Evolutionary conservation across 441 rosid genomes (phyloP).

Genomic region (Aleurites moluccanus): DNA sequence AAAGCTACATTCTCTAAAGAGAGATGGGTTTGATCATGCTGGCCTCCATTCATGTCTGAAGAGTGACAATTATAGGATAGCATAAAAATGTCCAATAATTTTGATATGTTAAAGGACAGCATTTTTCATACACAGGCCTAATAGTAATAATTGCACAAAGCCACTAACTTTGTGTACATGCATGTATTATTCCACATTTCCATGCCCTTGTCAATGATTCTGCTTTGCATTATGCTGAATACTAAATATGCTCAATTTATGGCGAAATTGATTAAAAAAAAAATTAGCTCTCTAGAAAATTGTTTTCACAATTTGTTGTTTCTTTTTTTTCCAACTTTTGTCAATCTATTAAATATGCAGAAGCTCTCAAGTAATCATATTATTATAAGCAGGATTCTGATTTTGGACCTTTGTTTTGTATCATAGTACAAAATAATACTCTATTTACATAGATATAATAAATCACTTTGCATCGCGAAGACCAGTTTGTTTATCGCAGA

Average conservation of each 20-base stretch:
- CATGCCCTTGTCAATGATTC: not conserved
- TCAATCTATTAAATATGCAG: not conserved
- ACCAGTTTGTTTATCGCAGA: conserved; percentile 64
- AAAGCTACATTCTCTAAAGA: not conserved
- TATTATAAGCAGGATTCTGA: not conserved
- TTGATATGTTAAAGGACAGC: not conserved
- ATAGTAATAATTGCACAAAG: not conserved
- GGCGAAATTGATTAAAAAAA: too few species aligned
- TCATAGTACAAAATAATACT: too few species aligned
- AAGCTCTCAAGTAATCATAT: not conserved
- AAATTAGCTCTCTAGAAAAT: too few species aligned
- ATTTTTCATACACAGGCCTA: not conserved
- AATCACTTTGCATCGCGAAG: conserved; percentile 65
- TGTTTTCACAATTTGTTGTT: not conserved
- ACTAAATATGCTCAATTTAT: too few species aligned
- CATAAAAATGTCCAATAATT: not conserved
- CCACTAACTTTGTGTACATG: not conserved
- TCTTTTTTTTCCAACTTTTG: not conserved
- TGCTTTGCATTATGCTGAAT: not conserved
- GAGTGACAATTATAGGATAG: not conserved
- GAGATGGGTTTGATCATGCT: not conserved
- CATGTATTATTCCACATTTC: not conserved
- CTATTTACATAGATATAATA: not conserved
- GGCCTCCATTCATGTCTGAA: too few species aligned
- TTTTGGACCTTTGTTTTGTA: not conserved